These are phyloP conservation scores for Acephala macrosclerotiorum DNA, from an alignment of 2,329 filamentous ascomycete species.

Conservation along the genomic window DNA sequence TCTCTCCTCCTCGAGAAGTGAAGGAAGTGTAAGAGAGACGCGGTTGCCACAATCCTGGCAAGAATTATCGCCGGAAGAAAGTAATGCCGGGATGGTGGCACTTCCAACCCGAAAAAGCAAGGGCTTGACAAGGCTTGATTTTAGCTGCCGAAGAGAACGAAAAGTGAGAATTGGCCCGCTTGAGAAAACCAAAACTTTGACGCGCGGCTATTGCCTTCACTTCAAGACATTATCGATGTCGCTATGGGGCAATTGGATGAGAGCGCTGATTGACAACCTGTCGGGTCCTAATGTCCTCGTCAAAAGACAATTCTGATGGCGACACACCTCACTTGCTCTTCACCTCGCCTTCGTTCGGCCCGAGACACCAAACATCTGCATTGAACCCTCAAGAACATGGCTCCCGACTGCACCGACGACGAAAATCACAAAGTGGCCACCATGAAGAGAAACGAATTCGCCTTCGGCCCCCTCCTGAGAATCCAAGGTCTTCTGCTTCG, in stretches of 20 bases:
- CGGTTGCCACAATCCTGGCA: slow-evolving; percentile 14
- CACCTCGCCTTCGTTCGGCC: slow-evolving; percentile 26
- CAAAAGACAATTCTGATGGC: slow-evolving; percentile 24
- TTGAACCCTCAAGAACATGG: slow-evolving; percentile 19
- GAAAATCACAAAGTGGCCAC: slow-evolving; percentile 19
- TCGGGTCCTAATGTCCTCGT: slow-evolving; percentile 30
- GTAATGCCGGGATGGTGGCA: background rate
- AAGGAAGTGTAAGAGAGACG: slow-evolving; percentile 10
- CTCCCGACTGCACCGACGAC: slow-evolving; percentile 33
- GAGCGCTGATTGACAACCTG: background rate
- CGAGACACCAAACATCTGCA: slow-evolving; percentile 21
- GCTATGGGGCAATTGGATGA: slow-evolving; percentile 8
- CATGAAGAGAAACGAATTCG: slow-evolving; percentile 38
- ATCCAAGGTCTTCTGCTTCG: slow-evolving; percentile 32
- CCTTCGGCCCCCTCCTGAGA: slow-evolving; percentile 34
- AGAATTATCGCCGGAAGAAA: background rate
- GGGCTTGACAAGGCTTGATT: background rate
- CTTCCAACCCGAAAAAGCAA: background rate
- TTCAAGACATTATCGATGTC: background rate
- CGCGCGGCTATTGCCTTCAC: slow-evolving; percentile 14
- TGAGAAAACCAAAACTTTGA: background rate
- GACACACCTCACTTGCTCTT: slow-evolving; percentile 31
- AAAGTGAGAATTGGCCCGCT: slow-evolving; percentile 4
- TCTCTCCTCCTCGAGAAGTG: slow-evolving; percentile 13
- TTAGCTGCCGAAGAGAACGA: background rate